These are phyloP conservation scores for Aphanomyces invadans DNA, from an alignment of 352 stramenopile genomes.

Conservation along the genomic window DNA sequence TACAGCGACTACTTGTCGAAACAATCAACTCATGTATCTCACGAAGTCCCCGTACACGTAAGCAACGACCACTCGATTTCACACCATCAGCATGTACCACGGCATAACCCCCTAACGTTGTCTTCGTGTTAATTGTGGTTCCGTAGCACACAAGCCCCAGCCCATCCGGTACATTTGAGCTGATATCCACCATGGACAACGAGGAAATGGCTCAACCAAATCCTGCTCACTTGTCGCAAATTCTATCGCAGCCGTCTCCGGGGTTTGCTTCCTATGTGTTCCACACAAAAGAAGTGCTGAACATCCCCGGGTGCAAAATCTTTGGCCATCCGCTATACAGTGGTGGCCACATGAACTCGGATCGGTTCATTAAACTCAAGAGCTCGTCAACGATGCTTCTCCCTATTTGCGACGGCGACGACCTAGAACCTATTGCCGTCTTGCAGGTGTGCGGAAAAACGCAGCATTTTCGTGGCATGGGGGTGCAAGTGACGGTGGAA, in stretches of 20 bases:
- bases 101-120: too few relatives aligned
- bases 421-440: constrained; percentile 32
- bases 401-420: constrained; percentile 34
- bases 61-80: background rate
- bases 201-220: too few relatives aligned
- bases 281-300: constrained; percentile 53
- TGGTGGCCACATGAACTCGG: constrained; percentile 44
- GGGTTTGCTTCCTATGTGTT: constrained; percentile 60
- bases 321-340: constrained; percentile 45
- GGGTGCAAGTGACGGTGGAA: constrained; percentile 53
- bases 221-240: background rate
- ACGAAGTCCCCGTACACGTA: background rate
- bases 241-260: constrained; percentile 27
- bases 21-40: background rate
- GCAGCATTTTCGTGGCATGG: constrained; percentile 45
- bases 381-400: constrained; percentile 53
- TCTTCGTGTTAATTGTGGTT: too few relatives aligned
- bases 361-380: constrained; percentile 47
- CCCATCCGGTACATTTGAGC: too few relatives aligned
- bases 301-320: constrained; percentile 44
- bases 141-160: background rate
- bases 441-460: constrained; percentile 62
- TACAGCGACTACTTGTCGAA: constrained; percentile 22
- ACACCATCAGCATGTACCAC: background rate
- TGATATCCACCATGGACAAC: background rate